Evolutionary conservation across 2,329 filamentous ascomycete genomes (phyloP).

Genomic region (Epichloe gansuensis): DNA sequence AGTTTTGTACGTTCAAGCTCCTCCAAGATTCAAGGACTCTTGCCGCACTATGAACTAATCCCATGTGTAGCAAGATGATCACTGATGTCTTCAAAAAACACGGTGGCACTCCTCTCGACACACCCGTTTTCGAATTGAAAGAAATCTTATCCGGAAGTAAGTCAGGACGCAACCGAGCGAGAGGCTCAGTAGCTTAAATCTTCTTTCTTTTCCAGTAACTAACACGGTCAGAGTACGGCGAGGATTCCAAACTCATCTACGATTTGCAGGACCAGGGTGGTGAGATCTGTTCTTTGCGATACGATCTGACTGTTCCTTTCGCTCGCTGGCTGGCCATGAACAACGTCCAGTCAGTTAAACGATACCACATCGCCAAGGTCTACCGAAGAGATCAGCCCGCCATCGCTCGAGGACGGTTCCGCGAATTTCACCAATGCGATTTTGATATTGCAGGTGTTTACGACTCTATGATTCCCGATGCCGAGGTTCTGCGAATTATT

Average conservation of each 20-base stretch:
- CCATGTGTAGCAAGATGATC: constrained; percentile 39
- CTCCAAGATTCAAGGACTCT: background rate
- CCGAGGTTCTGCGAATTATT: constrained; percentile 74
- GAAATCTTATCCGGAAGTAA: constrained; percentile 66
- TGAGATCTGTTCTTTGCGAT: constrained; percentile 61
- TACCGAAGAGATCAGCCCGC: constrained; percentile 36
- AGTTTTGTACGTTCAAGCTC: constrained; percentile 40
- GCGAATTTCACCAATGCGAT: constrained; percentile 96
- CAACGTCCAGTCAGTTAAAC: constrained; percentile 71
- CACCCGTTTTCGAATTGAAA: constrained; percentile 72
- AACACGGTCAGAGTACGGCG: constrained; percentile 53
- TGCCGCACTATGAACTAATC: background rate
- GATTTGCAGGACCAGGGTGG: constrained; percentile 78
- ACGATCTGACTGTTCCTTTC: constrained; percentile 81
- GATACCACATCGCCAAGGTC: constrained; percentile 92
- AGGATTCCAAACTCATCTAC: constrained; percentile 87
- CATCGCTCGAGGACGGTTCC: constrained; percentile 83
- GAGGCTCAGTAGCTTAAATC: background rate
- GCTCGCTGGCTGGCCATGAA: constrained; percentile 93
- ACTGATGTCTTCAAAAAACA: constrained; percentile 72
- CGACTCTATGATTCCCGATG: constrained; percentile 85
- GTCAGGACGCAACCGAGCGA: background rate
- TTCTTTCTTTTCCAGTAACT: background rate
- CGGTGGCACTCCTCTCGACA: constrained; percentile 68
- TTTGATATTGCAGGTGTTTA: constrained; percentile 85